phyloP scores from a whole-genome alignment of 352 stramenopile species.

The Phytophthora citricola region DNA sequence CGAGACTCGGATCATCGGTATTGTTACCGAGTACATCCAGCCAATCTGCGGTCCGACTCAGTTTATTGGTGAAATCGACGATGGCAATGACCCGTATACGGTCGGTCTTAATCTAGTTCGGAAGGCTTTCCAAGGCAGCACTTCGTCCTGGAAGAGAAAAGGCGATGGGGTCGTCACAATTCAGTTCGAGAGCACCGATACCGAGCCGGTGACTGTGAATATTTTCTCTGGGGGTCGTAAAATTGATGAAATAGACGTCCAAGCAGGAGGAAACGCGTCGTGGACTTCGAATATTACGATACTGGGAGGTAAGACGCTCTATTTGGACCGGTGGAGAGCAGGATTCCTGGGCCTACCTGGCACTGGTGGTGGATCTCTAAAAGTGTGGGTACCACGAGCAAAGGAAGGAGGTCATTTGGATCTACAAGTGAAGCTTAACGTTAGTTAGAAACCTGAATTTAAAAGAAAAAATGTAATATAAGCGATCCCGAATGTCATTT shows the following conservation, averaged over 20 bases:
- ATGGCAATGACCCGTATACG: constrained; percentile 37
- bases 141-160: constrained; percentile 40
- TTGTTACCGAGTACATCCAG: constrained; percentile 20
- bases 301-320: constrained; percentile 10
- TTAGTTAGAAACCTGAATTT: constrained; percentile 9
- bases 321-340: constrained; percentile 17
- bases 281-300: constrained; percentile 5
- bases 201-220: constrained; percentile 11
- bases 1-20: constrained; percentile 13
- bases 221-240: constrained; percentile 19
- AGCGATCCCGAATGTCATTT: no score
- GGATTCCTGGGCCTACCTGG: constrained; percentile 12
- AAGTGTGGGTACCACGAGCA: constrained; percentile 11
- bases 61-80: constrained; percentile 36
- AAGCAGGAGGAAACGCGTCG: neutral
- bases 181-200: constrained; percentile 35
- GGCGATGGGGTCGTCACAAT: constrained; percentile 43
- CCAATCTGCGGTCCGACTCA: constrained; percentile 16
- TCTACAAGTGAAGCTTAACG: constrained; percentile 13
- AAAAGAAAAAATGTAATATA: no score
- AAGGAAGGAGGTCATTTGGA: constrained; percentile 18
- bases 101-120: constrained; percentile 43
- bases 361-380: constrained; percentile 14
- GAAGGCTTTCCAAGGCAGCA: constrained; percentile 44
- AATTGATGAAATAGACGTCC: constrained; percentile 44